These are phyloP conservation scores for Persicaria tinctoria DNA, from an alignment of 148 eudicot genomes.

Conservation along the genomic window DNA sequence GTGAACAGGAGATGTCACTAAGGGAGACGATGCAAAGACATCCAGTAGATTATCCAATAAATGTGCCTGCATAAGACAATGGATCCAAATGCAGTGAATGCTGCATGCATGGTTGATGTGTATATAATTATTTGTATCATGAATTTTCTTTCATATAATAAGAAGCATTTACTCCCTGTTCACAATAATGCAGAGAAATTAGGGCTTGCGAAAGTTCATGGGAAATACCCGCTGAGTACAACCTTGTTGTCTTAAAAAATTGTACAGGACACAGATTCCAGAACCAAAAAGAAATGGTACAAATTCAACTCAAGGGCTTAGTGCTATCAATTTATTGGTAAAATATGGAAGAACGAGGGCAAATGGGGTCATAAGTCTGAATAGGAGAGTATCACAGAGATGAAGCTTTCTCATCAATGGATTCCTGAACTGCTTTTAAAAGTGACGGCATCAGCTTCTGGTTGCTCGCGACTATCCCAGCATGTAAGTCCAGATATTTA, in stretches of 20 bases:
- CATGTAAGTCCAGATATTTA: constrained; percentile 72
- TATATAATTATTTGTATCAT: background rate
- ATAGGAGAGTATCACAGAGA: constrained; percentile 34
- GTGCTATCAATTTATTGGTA: too few species aligned
- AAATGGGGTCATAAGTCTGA: background rate
- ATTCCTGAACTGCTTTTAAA: constrained; percentile 75
- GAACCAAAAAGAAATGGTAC: too few species aligned
- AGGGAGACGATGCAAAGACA: constrained; percentile 8
- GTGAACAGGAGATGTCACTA: background rate
- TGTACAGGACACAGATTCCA: too few species aligned
- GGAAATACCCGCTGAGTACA: too few species aligned
- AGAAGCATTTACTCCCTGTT: too few species aligned
- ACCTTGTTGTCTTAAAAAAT: too few species aligned
- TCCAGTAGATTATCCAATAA: background rate
- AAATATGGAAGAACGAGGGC: too few species aligned
- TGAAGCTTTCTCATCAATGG: constrained; percentile 60
- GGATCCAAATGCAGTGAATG: background rate
- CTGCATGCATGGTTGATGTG: background rate
- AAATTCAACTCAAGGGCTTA: too few species aligned
- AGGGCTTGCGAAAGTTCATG: too few species aligned
- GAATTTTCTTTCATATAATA: background rate
- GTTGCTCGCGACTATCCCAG: constrained; percentile 83
- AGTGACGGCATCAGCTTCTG: constrained; percentile 80
- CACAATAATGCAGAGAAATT: too few species aligned
- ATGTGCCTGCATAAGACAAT: background rate